phyloP scores from a whole-genome alignment of 192 early-diverging fungal species.

The Dispira parvispora region DNA sequence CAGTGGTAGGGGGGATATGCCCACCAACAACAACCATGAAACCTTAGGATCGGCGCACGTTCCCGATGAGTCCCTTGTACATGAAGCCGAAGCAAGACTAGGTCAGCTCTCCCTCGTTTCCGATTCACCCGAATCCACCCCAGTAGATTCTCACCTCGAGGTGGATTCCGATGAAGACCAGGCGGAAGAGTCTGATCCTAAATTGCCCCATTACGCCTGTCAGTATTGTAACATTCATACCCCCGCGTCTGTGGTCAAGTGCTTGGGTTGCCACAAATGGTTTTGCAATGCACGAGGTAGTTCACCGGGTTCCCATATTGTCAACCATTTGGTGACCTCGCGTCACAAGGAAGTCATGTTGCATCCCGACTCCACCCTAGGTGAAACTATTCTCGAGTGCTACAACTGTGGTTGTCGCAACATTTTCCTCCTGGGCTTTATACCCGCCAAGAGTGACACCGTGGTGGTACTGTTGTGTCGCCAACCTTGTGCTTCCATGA shows the following conservation, averaged over 20 bases:
- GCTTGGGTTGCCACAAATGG: conserved; percentile 84
- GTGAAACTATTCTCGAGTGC: conserved; percentile 89
- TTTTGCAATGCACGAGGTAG: conserved; percentile 90
- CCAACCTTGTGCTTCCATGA: conserved; percentile 80
- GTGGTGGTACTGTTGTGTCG: conserved; percentile 94
- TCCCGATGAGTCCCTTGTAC: too few species aligned
- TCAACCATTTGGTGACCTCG: conserved; percentile 83
- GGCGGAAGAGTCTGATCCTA: conserved; percentile 24
- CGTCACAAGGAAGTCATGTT: conserved; percentile 90
- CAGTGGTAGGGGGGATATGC: too few species aligned
- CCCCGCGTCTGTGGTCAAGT: conserved; percentile 75
- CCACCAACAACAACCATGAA: too few species aligned
- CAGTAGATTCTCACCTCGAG: too few species aligned
- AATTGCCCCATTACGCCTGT: conserved; percentile 71
- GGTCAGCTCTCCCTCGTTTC: too few species aligned
- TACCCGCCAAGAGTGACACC: conserved; percentile 95
- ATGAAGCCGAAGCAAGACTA: too few species aligned
- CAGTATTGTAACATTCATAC: conserved; percentile 89
- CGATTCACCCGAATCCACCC: too few species aligned
- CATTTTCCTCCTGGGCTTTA: conserved; percentile 92
- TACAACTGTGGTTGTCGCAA: conserved; percentile 94
- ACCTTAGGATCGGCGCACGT: too few species aligned
- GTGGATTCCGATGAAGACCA: conserved; percentile 8
- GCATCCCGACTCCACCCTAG: conserved; percentile 83
- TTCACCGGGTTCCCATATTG: conserved; percentile 85